Evolutionary conservation across 2,329 filamentous ascomycete species (phyloP), one percentile per base, ranked within the genome.

Genomic region (Xylaria arbuscula): DNA sequence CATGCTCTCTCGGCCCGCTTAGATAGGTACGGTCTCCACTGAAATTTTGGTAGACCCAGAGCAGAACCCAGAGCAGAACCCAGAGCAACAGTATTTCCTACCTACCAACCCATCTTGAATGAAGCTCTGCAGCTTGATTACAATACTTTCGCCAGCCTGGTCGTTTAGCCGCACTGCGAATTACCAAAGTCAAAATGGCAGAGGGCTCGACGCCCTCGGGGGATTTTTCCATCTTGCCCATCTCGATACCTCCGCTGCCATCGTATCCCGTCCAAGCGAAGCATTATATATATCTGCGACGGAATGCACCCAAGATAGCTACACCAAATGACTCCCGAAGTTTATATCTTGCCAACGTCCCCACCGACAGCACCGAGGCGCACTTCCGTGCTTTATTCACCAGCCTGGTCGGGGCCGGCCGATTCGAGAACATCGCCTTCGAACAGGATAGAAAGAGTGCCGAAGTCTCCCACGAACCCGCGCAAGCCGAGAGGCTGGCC

Each of bases 281-380:
- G 58, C 96, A 98, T 82, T 93, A 94, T 81, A 84, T 98, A 75
- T 97, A 97, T 82, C 82, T 98, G 64, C 93, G 93, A 72, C 89
- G 89, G 64, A 94, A 98, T 80, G 86, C 90, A 54, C 94, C 95
- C 69, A 93, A 92, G 81, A 86, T 92, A 48, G 89, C 92, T 15
- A 92, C 91, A 8, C 84, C 87, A 63, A 87, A 92, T 79, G 92
- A 95, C 74, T 83, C 88, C 17, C 90, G 94, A 74, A 94, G 92
- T 69, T 86, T 99, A 19, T 99, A 97, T 81, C 78, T 97, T n/a
- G 92, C 94, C 71, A 98, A 99, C 76, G 83, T 97, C 0, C 96
- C 96, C 7, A 85, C 91, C 70, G 94, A 98, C 77, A 90, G 93
- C 67, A 97, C 93, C 4, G 90, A 93, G 65, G 80, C 84, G 0